Base-by-base conservation (phyloP, 1,284 basidiomycete species). In the Trichosporon sp. region DNA sequence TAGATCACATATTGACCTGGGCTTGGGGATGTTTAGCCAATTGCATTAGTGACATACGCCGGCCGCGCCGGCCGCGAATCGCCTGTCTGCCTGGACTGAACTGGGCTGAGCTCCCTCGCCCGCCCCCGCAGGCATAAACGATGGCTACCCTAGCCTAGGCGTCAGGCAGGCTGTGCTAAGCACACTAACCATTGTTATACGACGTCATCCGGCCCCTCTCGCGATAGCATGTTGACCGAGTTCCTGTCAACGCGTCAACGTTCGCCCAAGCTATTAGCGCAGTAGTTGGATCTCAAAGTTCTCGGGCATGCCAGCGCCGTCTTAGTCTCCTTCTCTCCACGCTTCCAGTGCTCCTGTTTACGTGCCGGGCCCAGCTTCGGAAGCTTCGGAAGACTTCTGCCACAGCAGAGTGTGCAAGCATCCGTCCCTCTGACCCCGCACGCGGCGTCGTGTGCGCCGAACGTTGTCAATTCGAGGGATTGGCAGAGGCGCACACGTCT, bases 1-100 rank as follows among this genome's bases (percentile, higher is more conserved):
- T 19, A 26, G 7, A 54, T 54, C 8, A 54, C 51, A 54, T 54
- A 54, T 54, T 54, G 19, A 54, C 19, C 51, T 54, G 19, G 51
- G 19, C 21, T 7, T 26, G 51, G n/a, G 46, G 51, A 1, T 7
- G 16, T 26, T 54, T 54, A 21, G 26, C 51, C 51, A 54, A 54
- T 54, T 54, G 51, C 21, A 54, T 10, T 54, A 54, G 51, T 54
- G 51, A 54, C 51, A 54, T 26, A 54, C 51, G 51, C 51, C 51
- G 51, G 26, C 26, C 26, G 26, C 26, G 26, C 26, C 26, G 26
- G 21, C 11, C 19, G 51, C 21, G 21, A 16, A n/a, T 21, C 51
- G 19, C 19, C n/a, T 11, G 21, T 26, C 26, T 26, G 26, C 26
- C 26, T 26, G 26, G 26, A 4, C 51, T 19, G 19, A 16, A 4